Evolutionary conservation across 768 basidiomycete genomes (phyloP).

Genomic region (Cystobasidiopsis lactophilus): DNA sequence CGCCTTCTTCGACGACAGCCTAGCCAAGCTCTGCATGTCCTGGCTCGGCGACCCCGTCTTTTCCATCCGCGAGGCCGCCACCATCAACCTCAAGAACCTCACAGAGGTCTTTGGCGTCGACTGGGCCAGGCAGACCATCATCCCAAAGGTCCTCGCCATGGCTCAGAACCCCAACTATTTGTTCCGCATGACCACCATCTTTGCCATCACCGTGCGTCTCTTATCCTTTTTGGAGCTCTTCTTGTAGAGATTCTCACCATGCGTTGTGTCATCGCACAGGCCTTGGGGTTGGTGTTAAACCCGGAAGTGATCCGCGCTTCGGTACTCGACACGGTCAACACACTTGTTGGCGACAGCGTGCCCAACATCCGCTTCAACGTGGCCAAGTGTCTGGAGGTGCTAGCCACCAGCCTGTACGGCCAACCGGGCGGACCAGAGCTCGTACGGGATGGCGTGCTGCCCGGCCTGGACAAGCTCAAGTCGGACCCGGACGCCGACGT

Average conservation of each 20-base stretch:
- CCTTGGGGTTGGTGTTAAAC: constrained; percentile 76
- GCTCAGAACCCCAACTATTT: constrained; percentile 90
- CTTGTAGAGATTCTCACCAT: not conserved
- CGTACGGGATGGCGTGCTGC: constrained; percentile 47
- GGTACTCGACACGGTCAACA: constrained; percentile 60
- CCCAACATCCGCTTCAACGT: constrained; percentile 99
- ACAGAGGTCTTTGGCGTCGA: constrained; percentile 97
- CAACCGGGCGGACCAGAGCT: constrained; percentile 43
- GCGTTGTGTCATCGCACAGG: constrained; percentile 31
- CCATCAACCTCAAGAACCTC: constrained; percentile 82
- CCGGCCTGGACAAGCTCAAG: constrained; percentile 66
- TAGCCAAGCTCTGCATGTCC: constrained; percentile 91
- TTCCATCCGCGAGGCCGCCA: constrained; percentile 96
- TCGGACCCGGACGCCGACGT: constrained; percentile 87
- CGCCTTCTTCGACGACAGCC: constrained; percentile 89
- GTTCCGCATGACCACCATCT: constrained; percentile 94
- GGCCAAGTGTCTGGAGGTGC: constrained; percentile 75
- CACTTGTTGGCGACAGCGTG: constrained; percentile 69
- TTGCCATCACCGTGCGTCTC: constrained; percentile 64
- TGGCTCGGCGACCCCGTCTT: constrained; percentile 97
- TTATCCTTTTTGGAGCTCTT: not conserved
- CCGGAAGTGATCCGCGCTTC: constrained; percentile 61
- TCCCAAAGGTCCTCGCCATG: constrained; percentile 94
- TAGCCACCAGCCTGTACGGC: constrained; percentile 45
- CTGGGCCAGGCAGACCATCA: constrained; percentile 81